Base-by-base conservation (phyloP, 306 rosid species). In the Prunus kanzakura region DNA sequence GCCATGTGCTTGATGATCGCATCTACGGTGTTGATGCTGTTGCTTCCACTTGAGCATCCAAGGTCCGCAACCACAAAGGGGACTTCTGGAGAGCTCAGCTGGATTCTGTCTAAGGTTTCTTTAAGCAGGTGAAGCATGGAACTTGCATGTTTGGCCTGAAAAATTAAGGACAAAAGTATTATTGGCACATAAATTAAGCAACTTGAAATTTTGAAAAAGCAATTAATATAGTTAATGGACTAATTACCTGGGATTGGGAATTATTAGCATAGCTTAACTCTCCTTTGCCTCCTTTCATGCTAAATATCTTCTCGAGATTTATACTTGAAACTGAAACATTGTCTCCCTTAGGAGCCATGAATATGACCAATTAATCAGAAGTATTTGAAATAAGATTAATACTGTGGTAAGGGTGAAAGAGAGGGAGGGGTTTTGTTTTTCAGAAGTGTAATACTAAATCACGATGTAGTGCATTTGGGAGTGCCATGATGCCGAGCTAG, bases 211-310 rank as follows among this genome's bases (percentile, higher is more conserved):
- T 35, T 35, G 41, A 35, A 35, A 35, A 6, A 35, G 6, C 8
- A 35, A 35, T 35, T 35, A 32, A 5, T 32, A 32, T 5, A 32
- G 38, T 32, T 32, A 35, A 35, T 35, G 41, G 41, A 35, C 1
- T 35, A 35, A 35, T 35, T 35, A 79, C 91, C 91, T 84, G 99
- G 41, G 97, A 97, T 89, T 90, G 91, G 62, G 98, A 95, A 84
- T 92, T 95, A 87, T 89, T 92, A 88, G 96, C 98, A 74, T 95
- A 95, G 83, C 99, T 95, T 10, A 83, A 78, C 58, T 91, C 99
- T 71, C 97, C 99, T 79, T 92, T 92, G 61, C 99, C 99, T 71
- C 99, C 98, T 86, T 92, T 95, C 99, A 92, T 95, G 90, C 96
- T 77, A 25, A 95, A 81, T 78, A 92, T 68, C 76, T 84, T 89